Evolutionary conservation across 106 monocot species (phyloP).

Genomic region (Dendrobium nobile): DNA sequence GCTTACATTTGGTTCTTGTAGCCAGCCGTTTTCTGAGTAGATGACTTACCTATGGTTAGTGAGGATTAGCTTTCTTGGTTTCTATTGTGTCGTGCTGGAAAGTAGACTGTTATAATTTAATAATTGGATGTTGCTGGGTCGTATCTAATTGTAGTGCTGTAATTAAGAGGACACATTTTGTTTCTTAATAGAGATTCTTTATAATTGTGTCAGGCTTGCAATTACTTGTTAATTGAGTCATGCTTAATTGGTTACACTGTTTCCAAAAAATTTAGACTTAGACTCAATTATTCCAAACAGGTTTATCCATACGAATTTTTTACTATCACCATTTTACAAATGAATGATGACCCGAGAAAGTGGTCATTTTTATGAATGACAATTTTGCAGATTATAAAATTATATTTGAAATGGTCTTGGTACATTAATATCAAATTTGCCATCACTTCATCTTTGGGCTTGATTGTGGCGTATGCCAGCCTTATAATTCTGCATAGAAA

Average conservation of each 20-base stretch:
- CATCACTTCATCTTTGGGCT: not conserved
- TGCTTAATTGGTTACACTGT: not conserved
- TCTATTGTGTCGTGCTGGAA: not conserved
- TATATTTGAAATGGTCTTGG: not conserved
- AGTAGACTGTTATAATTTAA: not conserved
- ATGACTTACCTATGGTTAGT: not conserved
- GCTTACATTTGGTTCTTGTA: not conserved
- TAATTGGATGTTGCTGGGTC: not conserved
- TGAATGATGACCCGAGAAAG: no score
- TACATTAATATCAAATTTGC: not conserved
- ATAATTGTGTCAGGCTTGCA: not conserved
- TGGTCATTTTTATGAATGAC: not conserved
- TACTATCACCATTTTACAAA: not conserved
- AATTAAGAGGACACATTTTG: not conserved
- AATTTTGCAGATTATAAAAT: not conserved
- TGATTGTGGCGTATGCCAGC: not conserved
- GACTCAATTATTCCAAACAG: not conserved
- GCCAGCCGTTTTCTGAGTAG: not conserved
- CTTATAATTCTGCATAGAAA: not conserved
- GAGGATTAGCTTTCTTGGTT: not conserved
- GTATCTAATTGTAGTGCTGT: not conserved
- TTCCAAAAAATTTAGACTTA: not conserved
- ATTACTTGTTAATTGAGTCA: not conserved
- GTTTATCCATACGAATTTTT: not conserved
- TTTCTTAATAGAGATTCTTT: not conserved